phyloP scores from a whole-genome alignment of 768 basidiomycete genomes.

The Mycena venus region DNA sequence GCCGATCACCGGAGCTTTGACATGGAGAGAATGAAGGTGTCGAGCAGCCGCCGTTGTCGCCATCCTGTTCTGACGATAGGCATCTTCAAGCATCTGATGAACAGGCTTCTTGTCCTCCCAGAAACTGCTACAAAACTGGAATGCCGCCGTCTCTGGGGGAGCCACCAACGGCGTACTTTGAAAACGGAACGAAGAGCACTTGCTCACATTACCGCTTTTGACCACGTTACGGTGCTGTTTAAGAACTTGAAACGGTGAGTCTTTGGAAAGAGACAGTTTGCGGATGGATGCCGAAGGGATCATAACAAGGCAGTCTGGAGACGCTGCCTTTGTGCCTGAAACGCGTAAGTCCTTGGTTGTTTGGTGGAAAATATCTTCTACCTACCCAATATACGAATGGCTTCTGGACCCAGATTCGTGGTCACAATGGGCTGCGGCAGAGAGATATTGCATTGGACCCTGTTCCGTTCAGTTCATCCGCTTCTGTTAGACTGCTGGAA shows the following conservation, averaged over 20 bases:
- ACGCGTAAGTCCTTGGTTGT: not conserved
- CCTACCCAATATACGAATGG: conserved; percentile 53
- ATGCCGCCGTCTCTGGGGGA: conserved; percentile 59
- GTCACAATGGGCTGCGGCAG: conserved; percentile 58
- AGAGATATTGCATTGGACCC: conserved; percentile 62
- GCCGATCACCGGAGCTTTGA: conserved; percentile 64
- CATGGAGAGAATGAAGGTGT: conserved; percentile 62
- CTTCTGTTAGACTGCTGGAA: not conserved
- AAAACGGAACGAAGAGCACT: conserved; percentile 62
- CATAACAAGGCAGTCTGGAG: conserved; percentile 65
- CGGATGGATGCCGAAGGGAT: conserved; percentile 55
- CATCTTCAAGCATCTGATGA: conserved; percentile 62
- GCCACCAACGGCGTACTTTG: conserved; percentile 65
- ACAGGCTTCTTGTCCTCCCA: conserved; percentile 75
- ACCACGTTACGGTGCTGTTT: conserved; percentile 53
- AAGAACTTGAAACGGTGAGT: conserved; percentile 63
- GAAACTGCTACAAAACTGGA: conserved; percentile 67
- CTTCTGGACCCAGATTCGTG: conserved; percentile 42
- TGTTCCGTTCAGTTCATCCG: conserved; percentile 33
- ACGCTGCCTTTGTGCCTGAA: conserved; percentile 53
- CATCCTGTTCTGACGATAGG: conserved; percentile 72
- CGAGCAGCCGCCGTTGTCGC: conserved; percentile 63
- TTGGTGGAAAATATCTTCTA: not conserved
- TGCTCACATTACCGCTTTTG: conserved; percentile 52
- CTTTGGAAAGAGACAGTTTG: conserved; percentile 56